These are phyloP conservation scores for Pseudocercospora fijiensis DNA, from an alignment of 2,329 filamentous ascomycete species.

Conservation along the genomic window DNA sequence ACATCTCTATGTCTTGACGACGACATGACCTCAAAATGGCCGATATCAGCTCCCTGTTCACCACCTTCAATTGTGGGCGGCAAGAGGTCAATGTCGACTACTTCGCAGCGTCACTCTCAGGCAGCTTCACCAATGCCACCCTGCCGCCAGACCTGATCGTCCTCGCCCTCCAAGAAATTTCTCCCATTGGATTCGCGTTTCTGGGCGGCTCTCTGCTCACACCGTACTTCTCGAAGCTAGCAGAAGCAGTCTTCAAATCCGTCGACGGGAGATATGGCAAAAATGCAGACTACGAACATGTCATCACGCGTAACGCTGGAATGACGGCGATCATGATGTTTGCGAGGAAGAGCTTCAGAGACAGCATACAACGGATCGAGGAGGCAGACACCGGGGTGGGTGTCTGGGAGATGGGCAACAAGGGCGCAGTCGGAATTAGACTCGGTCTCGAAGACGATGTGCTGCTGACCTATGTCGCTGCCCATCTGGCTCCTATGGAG, in stretches of 20 bases:
- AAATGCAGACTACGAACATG: constrained; percentile 62
- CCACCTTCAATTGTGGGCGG: constrained; percentile 89
- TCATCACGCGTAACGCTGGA: constrained; percentile 73
- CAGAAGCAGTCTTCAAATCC: constrained; percentile 58
- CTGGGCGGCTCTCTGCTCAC: constrained; percentile 77
- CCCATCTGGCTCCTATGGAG: constrained; percentile 88
- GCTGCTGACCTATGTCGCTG: constrained; percentile 79
- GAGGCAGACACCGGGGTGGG: constrained; percentile 84
- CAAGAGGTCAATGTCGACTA: constrained; percentile 65
- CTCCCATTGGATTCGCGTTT: constrained; percentile 79
- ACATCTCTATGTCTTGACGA: background rate
- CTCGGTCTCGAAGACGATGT: constrained; percentile 57
- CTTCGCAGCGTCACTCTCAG: constrained; percentile 63
- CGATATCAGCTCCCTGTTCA: constrained; percentile 67
- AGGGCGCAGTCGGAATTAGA: constrained; percentile 82
- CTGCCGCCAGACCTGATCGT: constrained; percentile 67
- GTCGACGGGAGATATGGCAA: constrained; percentile 59
- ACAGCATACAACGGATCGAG: constrained; percentile 64
- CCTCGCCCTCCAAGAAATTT: constrained; percentile 79
- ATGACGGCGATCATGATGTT: constrained; percentile 91
- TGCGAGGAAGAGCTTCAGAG: constrained; percentile 59
- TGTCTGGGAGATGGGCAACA: constrained; percentile 86
- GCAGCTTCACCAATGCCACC: constrained; percentile 39
- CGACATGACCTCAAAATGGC: constrained; percentile 25
- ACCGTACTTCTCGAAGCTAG: constrained; percentile 72